Evolutionary conservation across 352 stramenopile species (phyloP).

Genomic region (Globisporangium middletonii): DNA sequence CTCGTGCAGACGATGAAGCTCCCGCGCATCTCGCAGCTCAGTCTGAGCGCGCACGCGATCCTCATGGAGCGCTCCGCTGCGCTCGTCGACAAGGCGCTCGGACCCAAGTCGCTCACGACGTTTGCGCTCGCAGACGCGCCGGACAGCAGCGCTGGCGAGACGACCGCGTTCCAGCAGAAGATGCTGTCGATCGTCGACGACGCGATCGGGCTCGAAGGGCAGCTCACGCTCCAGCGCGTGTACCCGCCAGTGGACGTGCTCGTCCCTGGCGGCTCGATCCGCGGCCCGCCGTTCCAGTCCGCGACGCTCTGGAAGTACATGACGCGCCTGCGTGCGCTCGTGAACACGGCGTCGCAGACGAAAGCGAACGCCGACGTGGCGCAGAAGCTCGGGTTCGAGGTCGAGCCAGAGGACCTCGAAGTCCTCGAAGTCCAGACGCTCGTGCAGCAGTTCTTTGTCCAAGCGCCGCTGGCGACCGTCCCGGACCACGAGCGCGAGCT

Average conservation of each 20-base stretch:
- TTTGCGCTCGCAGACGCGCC: conserved; percentile 62
- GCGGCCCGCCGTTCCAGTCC: conserved; percentile 73
- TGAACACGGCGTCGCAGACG: conserved; percentile 52
- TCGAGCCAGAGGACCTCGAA: conserved; percentile 66
- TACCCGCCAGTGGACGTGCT: conserved; percentile 74
- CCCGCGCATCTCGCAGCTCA: conserved; percentile 50
- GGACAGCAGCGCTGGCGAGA: conserved; percentile 33
- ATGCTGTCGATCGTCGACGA: conserved; percentile 74
- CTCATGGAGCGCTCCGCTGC: conserved; percentile 77
- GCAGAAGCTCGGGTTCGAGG: conserved; percentile 62
- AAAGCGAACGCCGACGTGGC: conserved; percentile 59
- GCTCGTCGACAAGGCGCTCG: conserved; percentile 30
- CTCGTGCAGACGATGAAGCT: conserved; percentile 70
- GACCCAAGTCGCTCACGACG: conserved; percentile 50
- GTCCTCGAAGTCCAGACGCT: conserved; percentile 63
- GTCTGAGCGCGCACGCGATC: conserved; percentile 57
- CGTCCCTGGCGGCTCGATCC: conserved; percentile 50
- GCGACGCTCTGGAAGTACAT: conserved; percentile 63
- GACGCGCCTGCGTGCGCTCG: conserved; percentile 45
- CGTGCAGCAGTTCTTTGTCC: conserved; percentile 71
- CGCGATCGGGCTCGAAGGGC: conserved; percentile 41
- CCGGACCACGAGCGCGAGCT: conserved; percentile 37
- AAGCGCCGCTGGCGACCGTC: conserved; percentile 26
- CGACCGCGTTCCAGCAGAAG: conserved; percentile 57
- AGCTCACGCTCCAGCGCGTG: conserved; percentile 40